A percentile compares a stretch with the other conserved stretches of the same genome.
phyloP scores from a whole-genome alignment of 345 rosid species.

The Tarenaya hassleriana region DNA sequence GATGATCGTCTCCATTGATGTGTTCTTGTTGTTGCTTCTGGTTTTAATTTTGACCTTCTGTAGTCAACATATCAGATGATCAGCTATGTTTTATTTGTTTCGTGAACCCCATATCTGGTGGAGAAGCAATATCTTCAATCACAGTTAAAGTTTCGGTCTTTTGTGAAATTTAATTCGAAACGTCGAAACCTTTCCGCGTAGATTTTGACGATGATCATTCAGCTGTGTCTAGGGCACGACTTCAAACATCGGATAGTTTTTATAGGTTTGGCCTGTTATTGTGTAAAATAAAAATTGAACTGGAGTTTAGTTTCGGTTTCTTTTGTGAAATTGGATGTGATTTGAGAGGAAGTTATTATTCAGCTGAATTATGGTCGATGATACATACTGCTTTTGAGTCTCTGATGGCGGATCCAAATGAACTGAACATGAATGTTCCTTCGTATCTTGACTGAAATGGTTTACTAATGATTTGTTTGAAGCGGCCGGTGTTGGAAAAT shows the following conservation, averaged over 20 bases:
- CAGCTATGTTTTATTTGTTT: conserved; percentile 13
- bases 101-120: not conserved
- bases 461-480: conserved; percentile 1
- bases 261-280: not conserved
- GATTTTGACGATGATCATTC: conserved; percentile 13
- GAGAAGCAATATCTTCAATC: not conserved
- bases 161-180: not conserved
- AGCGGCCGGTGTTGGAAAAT: conserved; percentile 29
- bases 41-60: not conserved
- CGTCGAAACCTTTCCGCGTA: not conserved
- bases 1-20: conserved; percentile 13
- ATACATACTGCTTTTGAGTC: not conserved
- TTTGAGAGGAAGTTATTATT: conserved; percentile 5
- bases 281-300: conserved; percentile 12
- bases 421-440: not conserved
- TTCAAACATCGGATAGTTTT: not conserved
- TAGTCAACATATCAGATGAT: conserved; percentile 1
- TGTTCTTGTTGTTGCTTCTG: conserved; percentile 5
- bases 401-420: not conserved
- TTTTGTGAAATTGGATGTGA: conserved; percentile 6
- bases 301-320: not conserved
- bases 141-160: not conserved
- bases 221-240: not conserved
- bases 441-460: conserved; percentile 11
- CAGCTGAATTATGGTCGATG: conserved; percentile 4